These are phyloP conservation scores for Microbotryum violaceum DNA, from an alignment of 1,284 basidiomycete species.

Conservation along the genomic window DNA sequence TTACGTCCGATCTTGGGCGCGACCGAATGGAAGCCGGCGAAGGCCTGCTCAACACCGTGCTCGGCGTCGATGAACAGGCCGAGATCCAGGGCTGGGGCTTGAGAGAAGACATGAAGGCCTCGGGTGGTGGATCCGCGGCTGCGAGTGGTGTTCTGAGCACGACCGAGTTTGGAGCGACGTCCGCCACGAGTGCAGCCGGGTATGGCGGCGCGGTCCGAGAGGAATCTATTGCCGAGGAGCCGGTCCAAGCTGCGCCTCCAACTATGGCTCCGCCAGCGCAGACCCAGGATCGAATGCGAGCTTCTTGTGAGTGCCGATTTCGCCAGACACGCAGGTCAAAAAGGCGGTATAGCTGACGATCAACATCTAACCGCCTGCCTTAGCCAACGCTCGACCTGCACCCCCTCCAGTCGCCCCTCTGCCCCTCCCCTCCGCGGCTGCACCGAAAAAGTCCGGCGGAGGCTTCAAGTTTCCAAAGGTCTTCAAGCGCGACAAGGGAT, in stretches of 20 bases:
- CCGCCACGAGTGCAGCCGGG: neutral
- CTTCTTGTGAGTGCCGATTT: neutral
- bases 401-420: conserved; percentile 20
- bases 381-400: neutral
- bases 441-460: conserved; percentile 1
- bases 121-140: neutral
- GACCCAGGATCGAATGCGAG: neutral
- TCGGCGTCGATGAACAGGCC: conserved; percentile 23
- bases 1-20: conserved; percentile 36
- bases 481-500: conserved; percentile 16
- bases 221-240: conserved; percentile 5
- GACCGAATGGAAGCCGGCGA: conserved; percentile 40
- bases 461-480: conserved; percentile 6
- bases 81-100: conserved; percentile 26
- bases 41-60: conserved; percentile 30
- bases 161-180: conserved; percentile 19
- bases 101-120: conserved; percentile 16
- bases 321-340: neutral
- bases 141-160: neutral
- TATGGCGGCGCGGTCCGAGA: neutral
- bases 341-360: neutral
- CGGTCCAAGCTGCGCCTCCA: neutral
- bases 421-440: conserved; percentile 10
- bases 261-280: neutral
- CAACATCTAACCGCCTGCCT: neutral